Base-by-base conservation (phyloP, 805 yeast species). In the Saccharomycopsis fibuligera region DNA sequence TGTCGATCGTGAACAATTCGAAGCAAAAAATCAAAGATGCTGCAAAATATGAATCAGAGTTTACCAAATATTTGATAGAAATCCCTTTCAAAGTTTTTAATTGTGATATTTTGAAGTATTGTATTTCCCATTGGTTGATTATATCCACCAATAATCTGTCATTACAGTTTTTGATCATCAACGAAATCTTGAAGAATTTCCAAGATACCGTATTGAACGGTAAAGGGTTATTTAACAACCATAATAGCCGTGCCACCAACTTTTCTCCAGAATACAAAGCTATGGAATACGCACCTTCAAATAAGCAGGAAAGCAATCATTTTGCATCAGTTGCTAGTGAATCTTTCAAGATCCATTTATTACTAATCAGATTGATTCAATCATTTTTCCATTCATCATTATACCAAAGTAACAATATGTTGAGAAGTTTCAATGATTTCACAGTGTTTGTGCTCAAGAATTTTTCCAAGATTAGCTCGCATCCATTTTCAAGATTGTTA, bases 281-380 rank as follows among this genome's bases (percentile, higher is more conserved):
- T 45, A 93, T 93, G 99, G 93, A 86, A 54, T 93, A 93, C 58
- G 68, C 89, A 1, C 97, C 99, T 9, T 81, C 95, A 41, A 81
- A 84, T 64, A 81, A 79, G 56, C 69, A 70, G 40, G 72, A 69
- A 5, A 72, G 82, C 5, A 75, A 76, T 47, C 77, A 74, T 51
- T 65, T 68, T 30, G 79, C 87, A 0, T 62, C 65, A 1, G 55
- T 62, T 2, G 79, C 81, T 1, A 70, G 74, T 3, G 67, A 71
- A 45, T 62, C 70, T 4, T 65, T 78, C 49, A 79, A 80, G 47
- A 86, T 95, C 0, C 97, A 93, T 61, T 63, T 77, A 36, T 73
- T 75, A 49, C 71, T 93, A 24, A 78, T 87, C 41, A 68, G 77
- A 45, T 74, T 89, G 59, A 73, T 93, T 58, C 64, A 79, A 3